These are phyloP conservation scores for Casuarina glauca DNA, from an alignment of 306 rosid genomes.

Conservation along the genomic window DNA sequence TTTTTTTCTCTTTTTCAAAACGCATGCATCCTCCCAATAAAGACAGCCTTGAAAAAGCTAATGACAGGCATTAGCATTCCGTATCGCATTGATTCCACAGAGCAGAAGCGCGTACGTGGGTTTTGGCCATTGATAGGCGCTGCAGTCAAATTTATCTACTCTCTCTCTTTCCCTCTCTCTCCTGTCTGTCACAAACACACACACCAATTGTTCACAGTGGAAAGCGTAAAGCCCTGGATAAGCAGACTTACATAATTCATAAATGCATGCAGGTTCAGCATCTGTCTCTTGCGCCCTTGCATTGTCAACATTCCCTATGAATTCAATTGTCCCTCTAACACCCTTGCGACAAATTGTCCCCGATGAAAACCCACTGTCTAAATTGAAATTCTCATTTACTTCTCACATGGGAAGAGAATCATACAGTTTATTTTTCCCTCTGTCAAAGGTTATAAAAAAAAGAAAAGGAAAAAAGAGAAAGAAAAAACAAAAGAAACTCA, in stretches of 20 bases:
- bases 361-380: background rate
- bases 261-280: slow-evolving; percentile 49
- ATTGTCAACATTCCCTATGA: slow-evolving; percentile 54
- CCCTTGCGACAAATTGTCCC: slow-evolving; percentile 13
- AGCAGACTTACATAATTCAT: slow-evolving; percentile 48
- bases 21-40: too few species aligned
- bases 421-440: too few species aligned
- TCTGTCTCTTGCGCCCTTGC: slow-evolving; percentile 32
- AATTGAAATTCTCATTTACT: too few species aligned
- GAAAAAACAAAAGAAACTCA: background rate
- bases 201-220: slow-evolving; percentile 32
- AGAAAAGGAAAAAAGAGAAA: too few species aligned
- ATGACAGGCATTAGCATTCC: too few species aligned
- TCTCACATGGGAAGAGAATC: too few species aligned
- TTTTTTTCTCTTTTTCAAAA: too few species aligned
- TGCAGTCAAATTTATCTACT: slow-evolving; percentile 21
- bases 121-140: slow-evolving; percentile 28
- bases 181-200: background rate
- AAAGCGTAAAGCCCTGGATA: slow-evolving; percentile 45
- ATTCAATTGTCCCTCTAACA: slow-evolving; percentile 41
- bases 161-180: slow-evolving; percentile 27
- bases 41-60: too few species aligned
- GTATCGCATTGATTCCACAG: too few species aligned
- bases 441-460: too few species aligned
- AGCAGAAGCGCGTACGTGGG: slow-evolving; percentile 18